Conservation (phyloP, 257 asterid genomes). For the Solanum infundibuliforme region DNA sequence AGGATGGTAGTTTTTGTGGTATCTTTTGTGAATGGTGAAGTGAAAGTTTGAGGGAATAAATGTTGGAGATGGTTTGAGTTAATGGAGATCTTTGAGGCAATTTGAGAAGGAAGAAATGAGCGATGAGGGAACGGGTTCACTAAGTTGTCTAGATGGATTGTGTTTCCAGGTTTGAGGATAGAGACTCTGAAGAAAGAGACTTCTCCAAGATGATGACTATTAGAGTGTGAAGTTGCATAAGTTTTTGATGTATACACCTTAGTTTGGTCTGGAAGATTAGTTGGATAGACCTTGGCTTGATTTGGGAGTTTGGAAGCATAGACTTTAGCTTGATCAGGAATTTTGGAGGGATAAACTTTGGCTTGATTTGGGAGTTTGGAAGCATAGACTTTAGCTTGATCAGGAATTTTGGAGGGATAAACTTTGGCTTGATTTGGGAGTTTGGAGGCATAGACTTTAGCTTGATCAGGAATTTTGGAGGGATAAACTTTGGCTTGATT, state of each 20-base stretch:
- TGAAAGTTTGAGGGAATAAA: constrained; percentile 15
- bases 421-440: too few relatives aligned
- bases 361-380: too few relatives aligned
- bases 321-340: neutral
- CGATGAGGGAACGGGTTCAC: constrained; percentile 17
- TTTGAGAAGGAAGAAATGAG: constrained; percentile 28
- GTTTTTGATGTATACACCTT: neutral
- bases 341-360: neutral
- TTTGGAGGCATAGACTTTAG: too few relatives aligned
- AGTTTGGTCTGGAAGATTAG: neutral
- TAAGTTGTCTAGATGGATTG: constrained; percentile 20
- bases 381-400: neutral
- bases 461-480: neutral
- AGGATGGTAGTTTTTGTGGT: constrained; percentile 7
- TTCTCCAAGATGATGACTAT: neutral
- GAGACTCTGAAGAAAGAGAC: constrained; percentile 27
- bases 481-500: neutral
- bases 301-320: neutral
- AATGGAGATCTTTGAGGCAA: constrained; percentile 13
- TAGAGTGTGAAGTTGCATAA: neutral
- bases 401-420: neutral
- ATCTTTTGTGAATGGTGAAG: neutral
- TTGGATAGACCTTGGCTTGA: neutral
- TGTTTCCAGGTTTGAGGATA: constrained; percentile 11
- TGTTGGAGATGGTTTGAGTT: neutral